Conservation (phyloP, 2,329 filamentous ascomycete genomes). For the Elsinoe ampelina region DNA sequence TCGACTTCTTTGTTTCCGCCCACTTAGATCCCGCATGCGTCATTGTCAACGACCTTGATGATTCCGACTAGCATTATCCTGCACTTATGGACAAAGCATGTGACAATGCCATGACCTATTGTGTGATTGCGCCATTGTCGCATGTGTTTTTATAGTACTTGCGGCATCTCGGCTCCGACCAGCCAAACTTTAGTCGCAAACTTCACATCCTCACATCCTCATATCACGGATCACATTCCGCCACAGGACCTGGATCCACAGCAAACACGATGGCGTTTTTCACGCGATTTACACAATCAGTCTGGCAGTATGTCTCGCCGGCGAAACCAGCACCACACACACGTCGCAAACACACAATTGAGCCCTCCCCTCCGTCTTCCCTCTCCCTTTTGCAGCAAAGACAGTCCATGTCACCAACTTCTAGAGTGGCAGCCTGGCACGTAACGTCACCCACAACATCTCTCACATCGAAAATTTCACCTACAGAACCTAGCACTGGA, state of each 20-base stretch:
- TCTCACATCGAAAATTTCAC: background rate
- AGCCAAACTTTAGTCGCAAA: too few relatives aligned
- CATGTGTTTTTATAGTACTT: background rate
- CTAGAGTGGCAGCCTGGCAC: conserved; percentile 1
- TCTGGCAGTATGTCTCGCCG: conserved; percentile 8
- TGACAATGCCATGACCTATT: conserved; percentile 1
- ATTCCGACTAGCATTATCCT: background rate
- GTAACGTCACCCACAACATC: background rate
- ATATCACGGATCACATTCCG: background rate
- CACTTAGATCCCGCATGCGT: background rate
- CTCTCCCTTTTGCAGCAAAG: background rate
- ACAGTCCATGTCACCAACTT: background rate
- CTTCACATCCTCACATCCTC: background rate
- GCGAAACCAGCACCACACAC: background rate
- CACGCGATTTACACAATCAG: background rate
- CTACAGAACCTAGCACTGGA: background rate
- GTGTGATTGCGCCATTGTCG: background rate
- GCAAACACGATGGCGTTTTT: background rate
- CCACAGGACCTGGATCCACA: background rate
- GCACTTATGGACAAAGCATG: background rate
- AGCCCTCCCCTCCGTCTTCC: background rate
- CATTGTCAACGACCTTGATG: background rate
- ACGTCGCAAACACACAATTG: background rate
- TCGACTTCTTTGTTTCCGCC: background rate
- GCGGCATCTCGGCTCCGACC: background rate